A percentile compares a stretch with the other conserved stretches of the same genome.
phyloP scores from a whole-genome alignment of 164 flowering plant species.

The Umbellularia californica region DNA sequence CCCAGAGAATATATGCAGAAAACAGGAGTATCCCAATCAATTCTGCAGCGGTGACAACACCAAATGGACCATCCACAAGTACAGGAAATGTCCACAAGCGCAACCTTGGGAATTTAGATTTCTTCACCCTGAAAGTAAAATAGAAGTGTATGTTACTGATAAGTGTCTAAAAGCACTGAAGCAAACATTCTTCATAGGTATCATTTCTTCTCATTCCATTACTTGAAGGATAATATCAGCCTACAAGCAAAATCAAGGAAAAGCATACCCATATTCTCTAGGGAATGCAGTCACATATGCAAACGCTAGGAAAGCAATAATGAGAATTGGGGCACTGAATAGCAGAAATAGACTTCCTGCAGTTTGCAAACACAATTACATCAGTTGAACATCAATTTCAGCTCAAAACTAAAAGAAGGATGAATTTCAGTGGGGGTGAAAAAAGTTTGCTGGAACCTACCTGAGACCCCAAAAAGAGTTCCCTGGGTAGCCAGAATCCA shows the following conservation, averaged over 20 bases:
- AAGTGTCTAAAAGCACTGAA: neutral
- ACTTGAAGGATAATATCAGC: neutral
- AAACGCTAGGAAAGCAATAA: slow-evolving; percentile 51
- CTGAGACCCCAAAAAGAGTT: slow-evolving; percentile 55
- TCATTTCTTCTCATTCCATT: neutral
- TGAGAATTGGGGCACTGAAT: slow-evolving; percentile 64
- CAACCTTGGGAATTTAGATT: slow-evolving; percentile 36
- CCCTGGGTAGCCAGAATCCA: slow-evolving; percentile 21
- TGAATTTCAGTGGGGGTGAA: neutral
- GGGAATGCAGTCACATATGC: slow-evolving; percentile 39
- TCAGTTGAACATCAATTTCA: neutral
- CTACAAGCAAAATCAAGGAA: neutral
- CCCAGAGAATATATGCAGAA: slow-evolving; percentile 52
- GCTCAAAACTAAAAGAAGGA: neutral
- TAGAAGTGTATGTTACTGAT: neutral
- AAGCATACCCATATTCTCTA: slow-evolving; percentile 41
- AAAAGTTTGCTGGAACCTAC: slow-evolving; percentile 20
- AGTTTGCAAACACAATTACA: slow-evolving; percentile 1
- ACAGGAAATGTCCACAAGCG: slow-evolving; percentile 93
- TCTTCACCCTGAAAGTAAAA: slow-evolving; percentile 35
- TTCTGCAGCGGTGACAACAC: slow-evolving; percentile 87
- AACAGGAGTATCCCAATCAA: slow-evolving; percentile 64
- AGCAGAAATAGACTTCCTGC: slow-evolving; percentile 63
- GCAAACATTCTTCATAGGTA: neutral
- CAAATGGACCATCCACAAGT: slow-evolving; percentile 82